Evolutionary conservation across 1,284 basidiomycete species (phyloP), one percentile per base, ranked within the genome.

Genomic region (Naganishia albida): DNA sequence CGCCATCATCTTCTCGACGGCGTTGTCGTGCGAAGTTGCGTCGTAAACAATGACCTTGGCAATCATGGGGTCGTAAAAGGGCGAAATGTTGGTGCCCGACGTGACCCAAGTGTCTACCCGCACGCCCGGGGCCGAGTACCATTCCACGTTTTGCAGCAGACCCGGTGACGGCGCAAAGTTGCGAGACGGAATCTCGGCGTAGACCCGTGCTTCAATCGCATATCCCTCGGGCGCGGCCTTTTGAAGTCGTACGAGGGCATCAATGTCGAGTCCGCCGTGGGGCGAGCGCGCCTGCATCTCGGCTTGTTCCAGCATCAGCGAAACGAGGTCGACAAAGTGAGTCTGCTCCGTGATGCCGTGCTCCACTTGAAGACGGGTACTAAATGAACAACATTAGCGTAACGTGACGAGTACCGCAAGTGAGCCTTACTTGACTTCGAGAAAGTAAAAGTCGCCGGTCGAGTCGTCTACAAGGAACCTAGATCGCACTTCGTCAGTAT

Each of bases 331-430:
- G 46, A 88, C 80, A 3, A 82, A 82, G 70, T 85, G 80, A 13
- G 83, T 79, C 26, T 78, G 79, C 75, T 88, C 88, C 0, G 87
- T 88, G 44, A 89, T 81, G 0, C 85, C 82, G 70, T 89, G 88
- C 75, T 89, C 88, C 18, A 89, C 87, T 63, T 66, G 65, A 16
- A 66, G 59, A 28, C 65, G 65, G 34, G 59, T 66, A 50, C 64
- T 66, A 20, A 28, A 13, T 82, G 85, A 60, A 44, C 12, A 39
- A 38, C 23, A 64, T 54, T 52, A 53, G 48, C 57, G 18, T 23
- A 49, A 4, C 62, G 16, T 40, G 20, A 18, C 66, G n/a, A 63
- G 8, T 56, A 48, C 59, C 64, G 53, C 49, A 59, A 60, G 26
- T 18, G 13, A 30, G 16, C 76, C 62, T 68, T 83, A 84, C 77